Evolutionary conservation across 306 rosid genomes (phyloP), one percentile per base, ranked within the genome.

Genomic region (Psophocarpus tetragonolobus): DNA sequence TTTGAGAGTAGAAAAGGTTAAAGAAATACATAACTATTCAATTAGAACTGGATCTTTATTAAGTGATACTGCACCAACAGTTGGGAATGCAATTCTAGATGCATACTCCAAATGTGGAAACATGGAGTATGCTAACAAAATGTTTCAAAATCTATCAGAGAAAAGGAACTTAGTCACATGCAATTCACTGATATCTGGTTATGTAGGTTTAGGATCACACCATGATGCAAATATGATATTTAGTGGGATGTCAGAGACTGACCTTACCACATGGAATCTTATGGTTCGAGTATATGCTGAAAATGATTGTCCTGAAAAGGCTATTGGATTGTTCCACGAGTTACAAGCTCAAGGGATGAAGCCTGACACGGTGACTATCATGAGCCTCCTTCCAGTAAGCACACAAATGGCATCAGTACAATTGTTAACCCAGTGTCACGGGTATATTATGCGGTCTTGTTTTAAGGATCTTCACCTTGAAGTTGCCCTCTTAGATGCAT

Each of bases 191-290:
- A 89, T 92, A 71, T 84, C 96, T 13, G 90, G 93, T 67, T 87
- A 87, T 64, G 90, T 90, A 60, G 86, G 81, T 75, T 66, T 83
- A 74, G 91, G 94, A 70, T 87, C 88, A 32, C 87, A 82, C 65
- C 79, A 80, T 61, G 90, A 84, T 73, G 97, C 94, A 77, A 73
- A 76, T 58, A 80, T 33, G 47, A 65, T 90, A 60, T 90, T 92
- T 82, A 51, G 86, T 44, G 45, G 74, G 35, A 90, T 88, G 93
- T 74, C 87, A 80, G 88, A 90, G 69, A 87, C 88, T n/a, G 93
- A 92, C 85, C 90, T 92, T 80, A 92, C 96, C 81, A 87, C 94
- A 18, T 94, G 97, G 97, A 94, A 92, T 88, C 89, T 92, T 27
- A 87, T 94, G 98, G 75, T 94, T 64, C 87, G 89, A 39, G 96